Conservation (phyloP, 2,329 filamentous ascomycete species). For the Didymella lethalis region DNA sequence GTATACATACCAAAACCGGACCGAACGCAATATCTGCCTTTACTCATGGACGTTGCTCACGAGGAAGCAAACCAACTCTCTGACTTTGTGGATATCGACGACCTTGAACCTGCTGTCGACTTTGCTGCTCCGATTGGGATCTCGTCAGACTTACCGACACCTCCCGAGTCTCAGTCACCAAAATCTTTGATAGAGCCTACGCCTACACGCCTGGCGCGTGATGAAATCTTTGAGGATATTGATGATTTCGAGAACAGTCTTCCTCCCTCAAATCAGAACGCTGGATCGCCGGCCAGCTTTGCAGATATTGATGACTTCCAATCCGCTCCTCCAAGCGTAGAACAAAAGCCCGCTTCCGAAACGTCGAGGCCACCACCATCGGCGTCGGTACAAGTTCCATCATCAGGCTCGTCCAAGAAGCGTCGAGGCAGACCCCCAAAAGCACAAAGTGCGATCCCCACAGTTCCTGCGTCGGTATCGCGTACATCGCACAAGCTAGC, state of each 20-base stretch:
- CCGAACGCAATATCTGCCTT: slow-evolving; percentile 40
- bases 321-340: slow-evolving; percentile 22
- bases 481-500: slow-evolving; percentile 6
- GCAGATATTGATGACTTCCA: slow-evolving; percentile 41
- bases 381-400: neutral
- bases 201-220: neutral
- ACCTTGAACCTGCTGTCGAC: slow-evolving; percentile 23
- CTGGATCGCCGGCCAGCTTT: slow-evolving; percentile 30
- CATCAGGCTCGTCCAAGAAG: slow-evolving; percentile 29
- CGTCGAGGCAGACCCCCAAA: slow-evolving; percentile 35
- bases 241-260: slow-evolving; percentile 33
- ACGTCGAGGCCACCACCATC: slow-evolving; percentile 12
- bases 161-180: slow-evolving; percentile 13
- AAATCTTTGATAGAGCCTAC: neutral
- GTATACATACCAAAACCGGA: slow-evolving; percentile 44
- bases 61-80: slow-evolving; percentile 13
- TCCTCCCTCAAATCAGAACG: slow-evolving; percentile 42
- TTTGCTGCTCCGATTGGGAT: slow-evolving; percentile 22
- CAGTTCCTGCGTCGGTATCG: slow-evolving; percentile 12
- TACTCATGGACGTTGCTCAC: slow-evolving; percentile 35
- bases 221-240: slow-evolving; percentile 35
- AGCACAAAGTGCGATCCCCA: slow-evolving; percentile 18
- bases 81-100: slow-evolving; percentile 34
- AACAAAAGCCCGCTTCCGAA: slow-evolving; percentile 7
- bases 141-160: slow-evolving; percentile 36